These are phyloP conservation scores for Tilletia indica DNA, from an alignment of 1,284 basidiomycete species.

Conservation along the genomic window DNA sequence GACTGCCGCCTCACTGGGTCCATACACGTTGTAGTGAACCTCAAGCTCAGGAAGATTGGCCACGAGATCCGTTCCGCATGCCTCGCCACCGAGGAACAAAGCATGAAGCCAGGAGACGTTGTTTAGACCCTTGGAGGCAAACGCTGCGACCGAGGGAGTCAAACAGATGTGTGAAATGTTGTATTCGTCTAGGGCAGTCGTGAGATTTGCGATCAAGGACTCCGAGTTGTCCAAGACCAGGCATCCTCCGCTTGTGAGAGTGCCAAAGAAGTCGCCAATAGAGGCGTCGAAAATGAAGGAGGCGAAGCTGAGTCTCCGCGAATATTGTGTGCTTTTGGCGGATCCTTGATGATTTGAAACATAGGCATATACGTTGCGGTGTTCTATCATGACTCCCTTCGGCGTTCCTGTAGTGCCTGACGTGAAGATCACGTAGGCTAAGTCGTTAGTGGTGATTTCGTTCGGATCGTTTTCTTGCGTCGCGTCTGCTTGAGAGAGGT, in stretches of 20 bases:
- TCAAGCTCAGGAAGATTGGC: neutral
- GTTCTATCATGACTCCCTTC: slow-evolving; percentile 9
- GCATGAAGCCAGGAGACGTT: neutral
- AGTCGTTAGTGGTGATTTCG: neutral
- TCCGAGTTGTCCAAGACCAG: neutral
- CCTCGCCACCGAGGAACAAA: slow-evolving; percentile 2
- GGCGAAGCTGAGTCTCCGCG: neutral
- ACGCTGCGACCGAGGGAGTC: neutral
- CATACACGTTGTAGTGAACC: slow-evolving; percentile 1
- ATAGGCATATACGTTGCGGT: neutral
- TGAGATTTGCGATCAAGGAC: neutral
- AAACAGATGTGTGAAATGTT: neutral
- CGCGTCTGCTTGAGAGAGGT: neutral
- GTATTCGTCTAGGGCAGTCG: neutral
- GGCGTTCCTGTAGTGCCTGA: neutral
- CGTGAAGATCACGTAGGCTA: slow-evolving; percentile 13
- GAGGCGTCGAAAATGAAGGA: slow-evolving; percentile 1
- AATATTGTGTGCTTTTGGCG: neutral
- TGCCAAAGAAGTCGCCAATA: slow-evolving; percentile 5
- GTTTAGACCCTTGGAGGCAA: neutral
- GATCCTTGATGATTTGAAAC: neutral
- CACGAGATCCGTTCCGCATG: neutral
- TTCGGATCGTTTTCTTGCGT: neutral
- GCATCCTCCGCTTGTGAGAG: neutral
- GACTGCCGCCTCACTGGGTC: slow-evolving; percentile 3